Percentiles rank a stretch among this genome's conserved stretches.
Conservation (phyloP, 345 rosid species). For the Linum tenue region DNA sequence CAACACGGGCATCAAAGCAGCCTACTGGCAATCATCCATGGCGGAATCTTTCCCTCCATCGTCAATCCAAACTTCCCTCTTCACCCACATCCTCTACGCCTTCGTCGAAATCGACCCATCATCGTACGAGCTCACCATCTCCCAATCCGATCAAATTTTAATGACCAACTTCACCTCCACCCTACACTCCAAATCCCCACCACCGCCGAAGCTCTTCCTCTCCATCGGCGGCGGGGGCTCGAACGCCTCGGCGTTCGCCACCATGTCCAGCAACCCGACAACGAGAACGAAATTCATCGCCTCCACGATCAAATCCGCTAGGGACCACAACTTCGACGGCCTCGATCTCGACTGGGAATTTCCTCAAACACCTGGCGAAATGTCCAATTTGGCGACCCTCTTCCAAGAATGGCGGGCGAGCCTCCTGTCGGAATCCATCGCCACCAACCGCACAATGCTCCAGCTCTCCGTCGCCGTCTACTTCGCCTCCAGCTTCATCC, state of each 20-base stretch:
- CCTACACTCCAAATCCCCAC: constrained; percentile 31
- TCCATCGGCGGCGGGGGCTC: constrained; percentile 30
- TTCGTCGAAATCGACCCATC: no score
- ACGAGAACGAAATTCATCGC: constrained; percentile 20
- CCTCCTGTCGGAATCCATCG: constrained; percentile 29
- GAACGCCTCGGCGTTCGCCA: constrained; percentile 11
- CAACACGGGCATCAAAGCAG: no score
- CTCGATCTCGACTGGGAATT: no score
- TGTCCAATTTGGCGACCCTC: constrained; percentile 26
- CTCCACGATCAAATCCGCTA: no score
- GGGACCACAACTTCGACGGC: no score
- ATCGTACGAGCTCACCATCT: no score
- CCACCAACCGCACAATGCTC: no score
- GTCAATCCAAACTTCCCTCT: no score
- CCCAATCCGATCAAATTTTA: no score
- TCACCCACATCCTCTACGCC: no score
- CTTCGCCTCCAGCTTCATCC: constrained; percentile 32
- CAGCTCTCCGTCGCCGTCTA: constrained; percentile 48
- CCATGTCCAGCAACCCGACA: constrained; percentile 18
- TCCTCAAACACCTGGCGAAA: constrained; percentile 27
- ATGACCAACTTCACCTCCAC: constrained; percentile 38
- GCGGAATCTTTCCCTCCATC: no score
- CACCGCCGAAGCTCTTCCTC: constrained; percentile 37
- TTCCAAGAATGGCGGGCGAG: constrained; percentile 35
- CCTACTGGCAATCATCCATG: no score